Evolutionary conservation across 257 asterid genomes (phyloP).

Genomic region (Penstemon barbatus): DNA sequence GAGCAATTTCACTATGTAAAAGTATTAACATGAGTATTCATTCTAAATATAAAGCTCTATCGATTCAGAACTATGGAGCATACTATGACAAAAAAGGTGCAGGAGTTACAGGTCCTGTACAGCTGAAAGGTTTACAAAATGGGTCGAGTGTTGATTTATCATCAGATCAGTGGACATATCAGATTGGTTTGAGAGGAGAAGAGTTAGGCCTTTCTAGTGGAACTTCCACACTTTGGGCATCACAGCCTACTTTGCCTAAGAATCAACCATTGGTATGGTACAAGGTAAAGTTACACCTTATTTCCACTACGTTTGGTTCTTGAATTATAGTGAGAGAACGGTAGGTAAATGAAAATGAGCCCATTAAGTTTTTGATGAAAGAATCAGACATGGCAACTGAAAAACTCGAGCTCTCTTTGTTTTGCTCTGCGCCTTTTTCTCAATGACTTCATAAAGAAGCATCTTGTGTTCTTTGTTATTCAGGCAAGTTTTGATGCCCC

Average conservation of each 20-base stretch:
- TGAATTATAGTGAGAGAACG: too few species aligned
- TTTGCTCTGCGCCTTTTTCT: neutral
- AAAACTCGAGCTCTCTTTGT: too few species aligned
- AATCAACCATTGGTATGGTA: constrained; percentile 86
- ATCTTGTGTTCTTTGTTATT: constrained; percentile 16
- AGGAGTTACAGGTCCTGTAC: constrained; percentile 75
- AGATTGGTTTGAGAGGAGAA: constrained; percentile 91
- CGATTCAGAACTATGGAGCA: constrained; percentile 71
- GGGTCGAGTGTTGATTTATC: constrained; percentile 65
- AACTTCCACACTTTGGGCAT: constrained; percentile 65
- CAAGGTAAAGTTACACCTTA: constrained; percentile 55
- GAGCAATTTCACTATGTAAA: neutral
- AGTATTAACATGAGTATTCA: neutral
- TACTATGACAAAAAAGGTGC: constrained; percentile 58
- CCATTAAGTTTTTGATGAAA: too few species aligned
- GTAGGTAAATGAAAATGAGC: too few species aligned
- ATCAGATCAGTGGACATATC: constrained; percentile 66
- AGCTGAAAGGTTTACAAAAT: constrained; percentile 45
- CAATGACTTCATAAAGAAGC: neutral
- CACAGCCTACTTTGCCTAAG: constrained; percentile 64
- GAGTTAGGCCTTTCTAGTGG: constrained; percentile 55
- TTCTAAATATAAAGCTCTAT: constrained; percentile 25
- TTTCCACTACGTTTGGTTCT: neutral
- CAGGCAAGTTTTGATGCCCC: constrained; percentile 75
- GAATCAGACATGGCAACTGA: too few species aligned